Evolutionary conservation across 345 rosid species (phyloP), one percentile per base, ranked within the genome.

Genomic region (Physaria fendleri): DNA sequence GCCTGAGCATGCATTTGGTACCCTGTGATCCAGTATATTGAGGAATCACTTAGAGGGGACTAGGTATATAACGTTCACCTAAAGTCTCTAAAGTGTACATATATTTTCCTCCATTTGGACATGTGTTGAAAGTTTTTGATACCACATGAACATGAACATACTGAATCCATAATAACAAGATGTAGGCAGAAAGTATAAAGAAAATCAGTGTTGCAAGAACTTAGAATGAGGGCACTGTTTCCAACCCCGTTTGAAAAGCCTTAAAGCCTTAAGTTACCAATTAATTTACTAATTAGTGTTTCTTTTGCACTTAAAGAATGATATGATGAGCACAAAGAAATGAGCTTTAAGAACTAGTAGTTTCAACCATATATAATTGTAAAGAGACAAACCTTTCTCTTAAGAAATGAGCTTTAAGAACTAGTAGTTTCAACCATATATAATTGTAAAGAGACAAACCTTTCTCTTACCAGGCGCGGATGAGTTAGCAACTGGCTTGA

Each of bases 381-480:
- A 13, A 21, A 34, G 50, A 15, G 72, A 42, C 70, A 34, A 75
- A 89, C 97, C 92, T 89, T 89, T 64, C 88, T 73, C 71, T 87
- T 89, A 39, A n/a, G n/a, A n/a, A n/a, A n/a, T n/a, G n/a, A n/a
- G n/a, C n/a, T n/a, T n/a, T 61, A 47, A 23, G 59, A 53, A 21
- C 49, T 28, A 35, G 44, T 14, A 18, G 17, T 18, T 46, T 37
- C 22, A 34, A 37, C 14, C 12, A 54, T 14, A 37, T 33, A 43
- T 28, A 21, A 18, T 5, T 47, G 25, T n/a, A 13, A 21, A 34
- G 50, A 15, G 72, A 42, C 70, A 34, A 75, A 89, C 97, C 92
- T 89, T 89, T 64, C 88, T 73, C 71, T 87, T 89, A 39, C 76
- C 52, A 22, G 90, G 85, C 10, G 21, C 43, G 30, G 91, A 72